These are phyloP conservation scores for Hysterangium stoloniferum DNA, from an alignment of 768 basidiomycete species.

Conservation along the genomic window DNA sequence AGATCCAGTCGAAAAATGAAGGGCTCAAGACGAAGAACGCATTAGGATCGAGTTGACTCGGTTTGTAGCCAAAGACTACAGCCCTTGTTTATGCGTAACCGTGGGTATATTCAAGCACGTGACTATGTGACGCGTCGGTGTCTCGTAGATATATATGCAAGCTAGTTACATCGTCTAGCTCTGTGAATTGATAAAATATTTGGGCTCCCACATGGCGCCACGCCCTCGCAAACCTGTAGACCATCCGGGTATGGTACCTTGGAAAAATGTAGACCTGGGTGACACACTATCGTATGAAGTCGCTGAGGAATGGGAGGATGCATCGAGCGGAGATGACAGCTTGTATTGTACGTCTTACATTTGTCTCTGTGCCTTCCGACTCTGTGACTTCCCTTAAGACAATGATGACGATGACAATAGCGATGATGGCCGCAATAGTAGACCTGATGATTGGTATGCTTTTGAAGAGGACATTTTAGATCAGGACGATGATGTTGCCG, in stretches of 20 bases:
- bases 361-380: background rate
- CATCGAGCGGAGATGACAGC: background rate
- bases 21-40: too few relatives aligned
- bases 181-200: too few relatives aligned
- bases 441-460: background rate
- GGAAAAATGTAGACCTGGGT: background rate
- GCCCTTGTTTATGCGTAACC: too few relatives aligned
- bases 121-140: too few relatives aligned
- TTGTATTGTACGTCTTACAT: background rate
- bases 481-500: constrained; percentile 33
- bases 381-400: background rate
- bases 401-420: background rate
- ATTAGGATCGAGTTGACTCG: too few relatives aligned
- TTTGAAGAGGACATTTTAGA: constrained; percentile 7
- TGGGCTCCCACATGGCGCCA: background rate
- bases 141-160: too few relatives aligned
- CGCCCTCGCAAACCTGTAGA: background rate
- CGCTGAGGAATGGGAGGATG: background rate
- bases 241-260: background rate
- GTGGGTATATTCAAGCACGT: too few relatives aligned
- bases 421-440: background rate
- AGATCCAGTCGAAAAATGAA: too few relatives aligned
- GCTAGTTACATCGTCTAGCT: too few relatives aligned
- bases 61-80: too few relatives aligned
- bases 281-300: background rate